Evolutionary conservation across 1,284 basidiomycete genomes (phyloP).

Genomic region (Mycosarcoma maydis): DNA sequence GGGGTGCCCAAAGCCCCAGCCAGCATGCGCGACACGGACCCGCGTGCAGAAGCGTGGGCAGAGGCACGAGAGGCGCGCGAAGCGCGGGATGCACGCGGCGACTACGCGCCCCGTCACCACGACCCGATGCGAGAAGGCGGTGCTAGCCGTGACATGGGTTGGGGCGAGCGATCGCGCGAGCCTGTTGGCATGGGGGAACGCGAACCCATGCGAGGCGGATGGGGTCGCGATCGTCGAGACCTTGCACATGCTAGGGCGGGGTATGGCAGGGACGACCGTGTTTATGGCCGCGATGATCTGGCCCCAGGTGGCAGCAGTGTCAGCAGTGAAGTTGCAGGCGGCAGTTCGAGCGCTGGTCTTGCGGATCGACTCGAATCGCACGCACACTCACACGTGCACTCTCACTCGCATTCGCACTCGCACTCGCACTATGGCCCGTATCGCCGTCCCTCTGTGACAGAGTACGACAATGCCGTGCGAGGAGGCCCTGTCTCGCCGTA

Average conservation of each 20-base stretch:
- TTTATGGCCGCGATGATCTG: constrained; percentile 13
- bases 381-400: constrained; percentile 2
- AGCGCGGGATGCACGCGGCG: constrained; percentile 14
- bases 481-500: constrained; percentile 11
- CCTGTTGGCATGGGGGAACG: constrained; percentile 3
- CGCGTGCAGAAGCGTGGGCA: constrained; percentile 33
- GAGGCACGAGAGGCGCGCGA: constrained; percentile 34
- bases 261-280: constrained; percentile 7
- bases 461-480: constrained; percentile 21
- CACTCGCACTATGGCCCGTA: constrained; percentile 8
- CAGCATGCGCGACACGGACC: constrained; percentile 45
- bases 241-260: background rate
- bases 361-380: constrained; percentile 16
- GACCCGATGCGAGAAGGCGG: constrained; percentile 5
- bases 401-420: constrained; percentile 5
- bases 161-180: constrained; percentile 27
- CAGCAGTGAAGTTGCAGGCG: constrained; percentile 4
- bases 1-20: constrained; percentile 54
- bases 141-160: constrained; percentile 19
- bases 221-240: constrained; percentile 21
- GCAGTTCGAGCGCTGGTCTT: background rate
- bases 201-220: constrained; percentile 9
- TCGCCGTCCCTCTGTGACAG: constrained; percentile 28
- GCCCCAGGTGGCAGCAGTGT: constrained; percentile 2
- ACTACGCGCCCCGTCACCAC: constrained; percentile 7